These are phyloP conservation scores for Gracilaria vermiculophylla DNA, from an alignment of 23 red algal genomes.

Conservation along the genomic window DNA sequence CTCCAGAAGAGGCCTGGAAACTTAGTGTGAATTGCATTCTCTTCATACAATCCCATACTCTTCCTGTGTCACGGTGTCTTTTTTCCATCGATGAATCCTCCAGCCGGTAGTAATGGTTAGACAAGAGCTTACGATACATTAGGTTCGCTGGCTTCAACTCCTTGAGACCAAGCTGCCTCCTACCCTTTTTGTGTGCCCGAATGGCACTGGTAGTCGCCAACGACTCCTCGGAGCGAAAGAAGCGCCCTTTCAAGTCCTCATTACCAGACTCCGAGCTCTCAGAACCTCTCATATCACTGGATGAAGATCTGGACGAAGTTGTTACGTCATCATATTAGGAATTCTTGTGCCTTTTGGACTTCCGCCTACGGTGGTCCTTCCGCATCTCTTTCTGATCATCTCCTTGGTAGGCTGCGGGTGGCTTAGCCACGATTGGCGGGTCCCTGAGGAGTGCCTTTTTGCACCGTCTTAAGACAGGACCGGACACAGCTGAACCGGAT, in stretches of 20 bases:
- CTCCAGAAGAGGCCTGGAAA: not conserved
- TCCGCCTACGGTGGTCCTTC: too few species aligned
- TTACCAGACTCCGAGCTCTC: not conserved
- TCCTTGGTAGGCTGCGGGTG: not conserved
- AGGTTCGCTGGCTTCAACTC: not conserved
- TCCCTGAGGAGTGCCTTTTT: not conserved
- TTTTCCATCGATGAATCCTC: too few species aligned
- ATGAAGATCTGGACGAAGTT: not conserved
- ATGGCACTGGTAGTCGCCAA: not conserved
- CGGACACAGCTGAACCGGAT: too few species aligned
- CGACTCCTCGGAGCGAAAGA: not conserved
- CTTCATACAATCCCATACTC: not conserved
- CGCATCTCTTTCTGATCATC: not conserved
- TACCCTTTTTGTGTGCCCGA: not conserved
- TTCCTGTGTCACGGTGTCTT: too few species aligned
- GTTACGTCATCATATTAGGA: not conserved
- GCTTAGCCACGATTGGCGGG: not conserved
- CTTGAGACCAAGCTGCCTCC: too few species aligned
- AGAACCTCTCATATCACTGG: too few species aligned
- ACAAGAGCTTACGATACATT: too few species aligned
- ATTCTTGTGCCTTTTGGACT: too few species aligned
- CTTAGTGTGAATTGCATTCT: not conserved
- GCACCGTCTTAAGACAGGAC: not conserved
- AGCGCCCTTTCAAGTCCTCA: too few species aligned
- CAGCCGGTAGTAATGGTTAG: too few species aligned